Evolutionary conservation across 208 protist genomes (phyloP), one percentile per base, ranked within the genome.

Genomic region (Vickermania spadyakhi): DNA sequence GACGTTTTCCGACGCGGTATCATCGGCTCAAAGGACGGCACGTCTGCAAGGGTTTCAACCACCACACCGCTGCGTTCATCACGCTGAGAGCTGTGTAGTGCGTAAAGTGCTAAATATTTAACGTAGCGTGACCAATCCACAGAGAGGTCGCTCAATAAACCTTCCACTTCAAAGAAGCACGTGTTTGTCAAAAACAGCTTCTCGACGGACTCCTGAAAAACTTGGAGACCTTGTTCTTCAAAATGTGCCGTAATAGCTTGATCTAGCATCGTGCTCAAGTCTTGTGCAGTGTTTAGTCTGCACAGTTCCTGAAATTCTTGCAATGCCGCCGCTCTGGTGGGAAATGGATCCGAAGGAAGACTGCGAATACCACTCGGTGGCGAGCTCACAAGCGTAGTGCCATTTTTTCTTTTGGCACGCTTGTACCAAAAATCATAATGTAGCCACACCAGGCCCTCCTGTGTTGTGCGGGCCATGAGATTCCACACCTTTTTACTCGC

Each of bases 401-500:
- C 11, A 42, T 29, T 22, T 1, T 25, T 26, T 1, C 58, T 29
- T 22, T 61, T 70, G 56, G 63, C 62, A 0, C 71, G 83, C 51
- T 72, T 70, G 22, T 90, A 75, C 84, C 87, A 94, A 62, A 91
- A 94, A 59, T 94, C 84, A 67, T 94, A 94, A 5, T 76, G 78
- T 52, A 94, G 71, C 87, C 87, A 94, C 41, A 60, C 27, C n/a
- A 91, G 57, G 36, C 91, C 78, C 27, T 65, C 66, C 63, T 91
- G 84, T 23, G 79, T 70, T 11, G 84, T 86, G 52, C 79, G 83
- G 42, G 89, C 81, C 84, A 94, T 94, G 64, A 89, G 65, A 53
- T 94, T 91, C 84, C 87, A 94, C 21, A 94, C 84, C 28, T 77
- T 78, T 13, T 68, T 76, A 36, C 84, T 91, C 50, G 69, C 72